phyloP scores from a whole-genome alignment of 2,329 filamentous ascomycete genomes.

The Diplodia corticola region DNA sequence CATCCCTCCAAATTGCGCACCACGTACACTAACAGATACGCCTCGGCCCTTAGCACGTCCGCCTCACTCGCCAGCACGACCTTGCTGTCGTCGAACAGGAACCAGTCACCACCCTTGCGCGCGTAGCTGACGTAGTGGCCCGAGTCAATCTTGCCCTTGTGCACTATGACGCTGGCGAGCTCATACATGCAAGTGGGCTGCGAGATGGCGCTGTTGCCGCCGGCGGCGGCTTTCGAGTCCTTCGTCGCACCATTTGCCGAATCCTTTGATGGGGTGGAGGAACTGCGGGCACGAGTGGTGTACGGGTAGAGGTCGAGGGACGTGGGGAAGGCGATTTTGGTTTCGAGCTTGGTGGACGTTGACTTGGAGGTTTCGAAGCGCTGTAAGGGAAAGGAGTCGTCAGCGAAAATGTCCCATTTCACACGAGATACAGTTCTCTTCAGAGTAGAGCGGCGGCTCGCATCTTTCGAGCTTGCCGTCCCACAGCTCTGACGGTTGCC shows the following conservation, averaged over 20 bases:
- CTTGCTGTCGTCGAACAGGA: conserved; percentile 92
- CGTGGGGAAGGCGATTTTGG: conserved; percentile 80
- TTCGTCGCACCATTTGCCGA: conserved; percentile 32
- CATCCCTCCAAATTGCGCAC: conserved; percentile 27
- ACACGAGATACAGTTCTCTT: not conserved
- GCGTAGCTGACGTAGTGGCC: conserved; percentile 93
- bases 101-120: conserved; percentile 83
- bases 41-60: conserved; percentile 81
- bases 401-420: not conserved
- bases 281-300: conserved; percentile 61
- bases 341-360: conserved; percentile 82
- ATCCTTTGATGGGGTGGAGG: not conserved
- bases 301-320: conserved; percentile 90
- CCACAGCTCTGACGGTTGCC: not conserved
- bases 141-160: conserved; percentile 89
- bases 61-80: conserved; percentile 81
- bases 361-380: conserved; percentile 75
- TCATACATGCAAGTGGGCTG: conserved; percentile 72
- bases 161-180: conserved; percentile 84
- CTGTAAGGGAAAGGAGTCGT: conserved; percentile 37
- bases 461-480: not conserved
- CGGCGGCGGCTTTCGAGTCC: conserved; percentile 26
- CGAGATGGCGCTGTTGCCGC: conserved; percentile 21
- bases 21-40: conserved; percentile 85
- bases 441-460: not conserved